Percentiles rank a stretch among this genome's conserved stretches.
Evolutionary conservation across 164 flowering plant genomes (phyloP).

Genomic region (Santalum album): DNA sequence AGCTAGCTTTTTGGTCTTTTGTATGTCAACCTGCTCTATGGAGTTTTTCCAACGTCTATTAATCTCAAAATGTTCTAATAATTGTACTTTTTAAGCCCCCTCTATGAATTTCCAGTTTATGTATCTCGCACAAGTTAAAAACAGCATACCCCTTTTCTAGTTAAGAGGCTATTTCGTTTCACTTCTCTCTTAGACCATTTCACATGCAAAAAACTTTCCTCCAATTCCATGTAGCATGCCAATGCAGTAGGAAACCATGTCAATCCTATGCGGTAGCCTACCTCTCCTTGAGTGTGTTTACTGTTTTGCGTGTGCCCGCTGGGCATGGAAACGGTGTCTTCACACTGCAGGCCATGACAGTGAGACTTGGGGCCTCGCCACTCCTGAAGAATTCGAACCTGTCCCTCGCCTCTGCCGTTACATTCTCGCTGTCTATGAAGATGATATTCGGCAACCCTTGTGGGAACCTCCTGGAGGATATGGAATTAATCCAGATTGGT

Average conservation of each 20-base stretch:
- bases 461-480: conserved; percentile 6
- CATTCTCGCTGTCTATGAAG: conserved; percentile 5
- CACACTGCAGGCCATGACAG: conserved; percentile 7
- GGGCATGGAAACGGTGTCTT: conserved; percentile 5
- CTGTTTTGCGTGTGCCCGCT: conserved; percentile 4
- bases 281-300: conserved; percentile 5
- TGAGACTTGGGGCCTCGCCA: conserved; percentile 2
- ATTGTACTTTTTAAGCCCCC: too few relatives aligned
- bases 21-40: too few relatives aligned
- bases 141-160: too few relatives aligned
- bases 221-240: conserved; percentile 4
- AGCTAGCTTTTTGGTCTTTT: too few relatives aligned
- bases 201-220: background rate
- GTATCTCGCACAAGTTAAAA: too few relatives aligned
- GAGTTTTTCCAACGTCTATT: too few relatives aligned
- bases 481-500: conserved; percentile 3
- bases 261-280: background rate
- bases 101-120: too few relatives aligned
- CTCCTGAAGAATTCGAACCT: conserved; percentile 3
- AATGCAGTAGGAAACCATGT: conserved; percentile 1
- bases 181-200: too few relatives aligned
- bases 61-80: too few relatives aligned
- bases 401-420: conserved; percentile 3
- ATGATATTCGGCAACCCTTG: conserved; percentile 1
- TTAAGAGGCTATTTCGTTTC: too few relatives aligned